These are phyloP conservation scores for Aspergillus udagawae DNA, from an alignment of 2,329 filamentous ascomycete species.

Conservation along the genomic window DNA sequence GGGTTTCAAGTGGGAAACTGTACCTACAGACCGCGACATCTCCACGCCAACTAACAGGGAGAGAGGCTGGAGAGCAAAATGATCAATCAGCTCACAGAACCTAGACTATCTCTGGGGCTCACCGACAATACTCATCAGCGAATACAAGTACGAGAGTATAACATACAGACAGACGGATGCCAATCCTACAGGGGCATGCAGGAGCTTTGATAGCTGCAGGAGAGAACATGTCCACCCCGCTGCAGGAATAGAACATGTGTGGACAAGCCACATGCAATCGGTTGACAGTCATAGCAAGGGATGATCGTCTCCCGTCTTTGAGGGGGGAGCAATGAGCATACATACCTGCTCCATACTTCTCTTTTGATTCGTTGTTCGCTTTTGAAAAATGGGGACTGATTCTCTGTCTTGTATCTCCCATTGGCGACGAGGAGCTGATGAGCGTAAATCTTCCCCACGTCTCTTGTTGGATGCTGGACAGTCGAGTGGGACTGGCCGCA, in stretches of 20 bases:
- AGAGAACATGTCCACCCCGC: neutral
- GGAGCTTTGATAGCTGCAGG: neutral
- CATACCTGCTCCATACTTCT: too few relatives aligned
- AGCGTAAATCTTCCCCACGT: neutral
- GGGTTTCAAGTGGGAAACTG: too few relatives aligned
- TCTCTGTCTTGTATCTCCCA: too few relatives aligned
- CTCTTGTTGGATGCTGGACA: neutral
- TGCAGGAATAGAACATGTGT: neutral
- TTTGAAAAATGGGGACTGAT: neutral
- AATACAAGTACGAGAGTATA: too few relatives aligned
- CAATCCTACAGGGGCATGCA: neutral
- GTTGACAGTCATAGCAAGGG: neutral
- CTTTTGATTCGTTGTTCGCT: too few relatives aligned
- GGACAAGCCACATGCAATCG: neutral
- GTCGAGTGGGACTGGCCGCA: neutral
- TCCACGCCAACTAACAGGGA: neutral
- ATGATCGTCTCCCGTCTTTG: neutral
- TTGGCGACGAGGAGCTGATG: neutral
- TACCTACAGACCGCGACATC: neutral
- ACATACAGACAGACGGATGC: neutral
- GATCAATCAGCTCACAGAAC: neutral
- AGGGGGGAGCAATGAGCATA: neutral
- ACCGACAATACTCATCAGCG: neutral
- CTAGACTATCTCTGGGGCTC: neutral
- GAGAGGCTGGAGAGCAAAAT: neutral